phyloP scores from a whole-genome alignment of 2,329 filamentous ascomycete species.

The Botryosphaeria dothidea region DNA sequence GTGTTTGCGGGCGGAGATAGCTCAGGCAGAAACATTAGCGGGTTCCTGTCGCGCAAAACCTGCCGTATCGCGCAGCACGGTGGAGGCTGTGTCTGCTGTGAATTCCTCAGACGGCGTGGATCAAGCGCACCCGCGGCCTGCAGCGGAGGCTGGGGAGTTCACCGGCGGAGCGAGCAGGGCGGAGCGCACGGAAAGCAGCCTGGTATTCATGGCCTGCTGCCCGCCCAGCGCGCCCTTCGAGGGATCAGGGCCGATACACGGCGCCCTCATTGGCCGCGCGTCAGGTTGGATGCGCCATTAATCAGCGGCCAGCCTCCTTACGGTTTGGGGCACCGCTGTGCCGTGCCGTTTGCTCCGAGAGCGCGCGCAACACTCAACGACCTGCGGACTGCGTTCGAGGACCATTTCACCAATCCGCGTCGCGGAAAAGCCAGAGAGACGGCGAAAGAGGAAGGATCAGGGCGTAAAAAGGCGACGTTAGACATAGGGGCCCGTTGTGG shows the following conservation, averaged over 20 bases:
- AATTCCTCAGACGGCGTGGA: background rate
- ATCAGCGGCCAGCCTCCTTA: background rate
- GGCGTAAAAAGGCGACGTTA: too few species aligned
- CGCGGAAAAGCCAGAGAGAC: too few species aligned
- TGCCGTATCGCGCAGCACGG: background rate
- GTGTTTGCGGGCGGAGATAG: background rate
- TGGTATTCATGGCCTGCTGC: background rate
- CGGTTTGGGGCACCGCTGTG: background rate
- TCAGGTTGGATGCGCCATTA: background rate
- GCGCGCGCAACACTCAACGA: background rate
- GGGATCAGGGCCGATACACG: background rate
- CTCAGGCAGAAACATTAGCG: background rate
- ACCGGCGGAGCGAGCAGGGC: background rate
- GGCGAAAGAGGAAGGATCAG: too few species aligned
- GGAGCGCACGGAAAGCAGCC: background rate
- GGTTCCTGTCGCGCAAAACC: background rate
- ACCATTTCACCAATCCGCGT: too few species aligned
- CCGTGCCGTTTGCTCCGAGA: constrained; percentile 20
- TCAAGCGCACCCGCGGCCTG: background rate
- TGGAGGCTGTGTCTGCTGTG: background rate
- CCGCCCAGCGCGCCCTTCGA: background rate
- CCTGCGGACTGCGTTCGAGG: too few species aligned
- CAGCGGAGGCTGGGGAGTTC: background rate
- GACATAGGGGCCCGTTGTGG: too few species aligned
- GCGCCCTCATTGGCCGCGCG: background rate